Conservation (phyloP, 2,329 filamentous ascomycete species). For the Phaeomoniella chlamydospora region DNA sequence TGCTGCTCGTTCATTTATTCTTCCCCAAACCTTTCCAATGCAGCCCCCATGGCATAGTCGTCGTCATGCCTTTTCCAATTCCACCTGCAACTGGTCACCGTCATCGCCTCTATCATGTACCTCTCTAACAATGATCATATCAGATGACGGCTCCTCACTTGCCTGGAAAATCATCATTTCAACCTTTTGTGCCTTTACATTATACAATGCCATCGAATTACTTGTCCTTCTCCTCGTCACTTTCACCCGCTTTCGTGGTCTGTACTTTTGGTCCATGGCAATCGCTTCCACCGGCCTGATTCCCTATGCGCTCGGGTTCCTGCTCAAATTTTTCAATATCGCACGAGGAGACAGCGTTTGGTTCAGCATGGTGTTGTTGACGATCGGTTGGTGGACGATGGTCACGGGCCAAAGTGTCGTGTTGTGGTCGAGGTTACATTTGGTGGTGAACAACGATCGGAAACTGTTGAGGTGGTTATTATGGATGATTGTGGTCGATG, state of each 20-base stretch:
- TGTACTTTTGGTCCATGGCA: constrained; percentile 37
- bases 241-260: constrained; percentile 28
- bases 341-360: constrained; percentile 9
- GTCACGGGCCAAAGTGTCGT: constrained; percentile 34
- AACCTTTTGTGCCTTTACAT: constrained; percentile 30
- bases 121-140: too few relatives aligned
- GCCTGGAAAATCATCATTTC: constrained; percentile 27
- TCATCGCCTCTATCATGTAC: too few relatives aligned
- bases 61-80: too few relatives aligned
- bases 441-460: constrained; percentile 20
- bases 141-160: constrained; percentile 16
- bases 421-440: constrained; percentile 34
- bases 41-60: too few relatives aligned
- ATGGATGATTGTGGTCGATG: constrained; percentile 30
- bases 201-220: constrained; percentile 36
- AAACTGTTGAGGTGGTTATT: constrained; percentile 24
- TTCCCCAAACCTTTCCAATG: too few relatives aligned
- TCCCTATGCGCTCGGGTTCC: constrained; percentile 29
- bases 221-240: constrained; percentile 33
- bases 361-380: constrained; percentile 27
- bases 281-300: constrained; percentile 28
- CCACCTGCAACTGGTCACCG: too few relatives aligned
- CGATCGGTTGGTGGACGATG: constrained; percentile 32
- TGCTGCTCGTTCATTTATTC: too few relatives aligned
- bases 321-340: constrained; percentile 31